A percentile compares a stretch with the other conserved stretches of the same genome.
Conservation (phyloP, 2,329 filamentous ascomycete genomes). For the Aspergillus eucalypticola region DNA sequence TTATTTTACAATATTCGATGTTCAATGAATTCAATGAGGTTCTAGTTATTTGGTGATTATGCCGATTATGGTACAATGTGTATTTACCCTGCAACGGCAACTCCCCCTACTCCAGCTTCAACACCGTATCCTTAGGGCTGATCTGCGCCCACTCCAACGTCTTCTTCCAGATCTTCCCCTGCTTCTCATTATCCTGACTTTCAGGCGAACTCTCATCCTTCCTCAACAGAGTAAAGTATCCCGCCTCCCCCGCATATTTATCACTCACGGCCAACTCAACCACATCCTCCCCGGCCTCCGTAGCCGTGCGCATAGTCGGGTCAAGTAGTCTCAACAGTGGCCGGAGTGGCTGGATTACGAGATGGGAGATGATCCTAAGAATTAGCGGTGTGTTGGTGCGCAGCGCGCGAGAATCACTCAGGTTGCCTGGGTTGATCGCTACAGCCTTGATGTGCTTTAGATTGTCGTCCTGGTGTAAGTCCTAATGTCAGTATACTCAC, state of each 20-base stretch:
- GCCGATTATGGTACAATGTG: too few species aligned
- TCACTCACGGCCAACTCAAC: not conserved
- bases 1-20: too few species aligned
- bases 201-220: constrained; percentile 4
- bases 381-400: not conserved
- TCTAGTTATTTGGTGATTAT: too few species aligned
- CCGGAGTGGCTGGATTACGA: not conserved
- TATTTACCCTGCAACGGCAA: too few species aligned
- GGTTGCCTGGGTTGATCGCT: constrained; percentile 7
- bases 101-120: not conserved
- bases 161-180: constrained; percentile 12
- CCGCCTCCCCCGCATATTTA: not conserved
- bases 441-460: constrained; percentile 5
- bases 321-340: not conserved
- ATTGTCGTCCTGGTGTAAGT: not conserved
- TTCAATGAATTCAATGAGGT: too few species aligned
- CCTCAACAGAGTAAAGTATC: not conserved
- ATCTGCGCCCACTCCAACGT: constrained; percentile 12
- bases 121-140: not conserved
- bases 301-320: constrained; percentile 1
- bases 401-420: constrained; percentile 2
- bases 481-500: too few species aligned
- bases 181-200: constrained; percentile 1
- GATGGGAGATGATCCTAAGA: not conserved
- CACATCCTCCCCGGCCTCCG: not conserved